These are phyloP conservation scores for Stachybotrys chartarum DNA, from an alignment of 2,329 filamentous ascomycete genomes.

Conservation along the genomic window DNA sequence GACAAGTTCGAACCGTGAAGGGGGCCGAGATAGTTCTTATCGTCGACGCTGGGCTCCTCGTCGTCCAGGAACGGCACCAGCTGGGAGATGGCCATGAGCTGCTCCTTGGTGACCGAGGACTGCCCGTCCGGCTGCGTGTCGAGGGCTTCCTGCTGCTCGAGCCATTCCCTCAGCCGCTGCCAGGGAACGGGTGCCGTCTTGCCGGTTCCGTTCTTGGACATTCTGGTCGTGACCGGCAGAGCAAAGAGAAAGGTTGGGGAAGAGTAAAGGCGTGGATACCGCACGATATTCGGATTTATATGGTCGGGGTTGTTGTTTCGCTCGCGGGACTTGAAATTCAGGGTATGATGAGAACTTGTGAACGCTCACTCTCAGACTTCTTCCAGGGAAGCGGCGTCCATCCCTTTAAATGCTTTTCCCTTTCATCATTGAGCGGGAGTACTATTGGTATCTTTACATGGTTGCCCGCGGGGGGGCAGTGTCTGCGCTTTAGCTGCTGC, in stretches of 20 bases:
- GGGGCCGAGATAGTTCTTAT: slow-evolving; percentile 18
- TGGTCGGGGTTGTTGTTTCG: too few relatives aligned
- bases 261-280: background rate
- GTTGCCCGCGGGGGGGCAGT: too few relatives aligned
- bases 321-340: too few relatives aligned
- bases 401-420: too few relatives aligned
- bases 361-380: too few relatives aligned
- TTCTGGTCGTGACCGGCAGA: background rate
- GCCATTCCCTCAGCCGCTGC: background rate
- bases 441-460: too few relatives aligned
- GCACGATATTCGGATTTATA: too few relatives aligned
- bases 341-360: too few relatives aligned
- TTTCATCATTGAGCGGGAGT: too few relatives aligned
- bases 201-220: background rate
- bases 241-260: background rate
- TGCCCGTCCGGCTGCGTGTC: slow-evolving; percentile 21
- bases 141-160: slow-evolving; percentile 24
- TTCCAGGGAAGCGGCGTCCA: too few relatives aligned
- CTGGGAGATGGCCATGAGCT: slow-evolving; percentile 31
- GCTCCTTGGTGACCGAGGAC: slow-evolving; percentile 26
- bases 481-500: too few relatives aligned
- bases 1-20: slow-evolving; percentile 16
- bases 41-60: slow-evolving; percentile 18
- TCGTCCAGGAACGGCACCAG: slow-evolving; percentile 23
- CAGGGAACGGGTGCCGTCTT: background rate